Evolutionary conservation across 805 yeast genomes (phyloP).

Genomic region (Suhomyces sp.): DNA sequence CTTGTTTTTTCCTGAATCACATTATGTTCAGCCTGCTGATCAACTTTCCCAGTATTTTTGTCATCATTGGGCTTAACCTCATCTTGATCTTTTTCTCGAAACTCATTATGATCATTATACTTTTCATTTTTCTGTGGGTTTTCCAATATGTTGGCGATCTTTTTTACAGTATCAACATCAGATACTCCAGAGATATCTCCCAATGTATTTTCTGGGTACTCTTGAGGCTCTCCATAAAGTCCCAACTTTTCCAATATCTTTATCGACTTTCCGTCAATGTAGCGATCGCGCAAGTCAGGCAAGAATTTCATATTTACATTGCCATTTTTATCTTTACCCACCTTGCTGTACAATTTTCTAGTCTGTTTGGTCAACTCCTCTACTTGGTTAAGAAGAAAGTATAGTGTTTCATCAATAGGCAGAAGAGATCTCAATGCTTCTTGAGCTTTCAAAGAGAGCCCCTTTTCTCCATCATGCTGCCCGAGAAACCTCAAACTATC

Average conservation of each 20-base stretch:
- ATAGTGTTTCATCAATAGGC: slow-evolving; percentile 48
- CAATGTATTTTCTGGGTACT: neutral
- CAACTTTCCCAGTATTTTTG: neutral
- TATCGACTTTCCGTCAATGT: slow-evolving; percentile 37
- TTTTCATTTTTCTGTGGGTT: neutral
- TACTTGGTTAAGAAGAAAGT: slow-evolving; percentile 44
- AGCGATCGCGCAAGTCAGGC: slow-evolving; percentile 36
- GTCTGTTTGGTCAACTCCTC: slow-evolving; percentile 33
- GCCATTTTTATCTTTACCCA: slow-evolving; percentile 24
- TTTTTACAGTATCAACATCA: slow-evolving; percentile 7
- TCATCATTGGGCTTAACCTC: neutral
- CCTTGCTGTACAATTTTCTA: slow-evolving; percentile 22
- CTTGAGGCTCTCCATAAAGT: neutral
- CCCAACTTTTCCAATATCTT: slow-evolving; percentile 25
- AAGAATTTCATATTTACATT: slow-evolving; percentile 13
- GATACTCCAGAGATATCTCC: slow-evolving; percentile 21
- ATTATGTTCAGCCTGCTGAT: neutral
- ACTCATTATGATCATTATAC: too few relatives aligned
- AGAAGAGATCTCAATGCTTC: slow-evolving; percentile 32
- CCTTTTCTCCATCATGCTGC: slow-evolving; percentile 13
- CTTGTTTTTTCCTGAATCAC: neutral
- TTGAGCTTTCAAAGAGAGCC: slow-evolving; percentile 20
- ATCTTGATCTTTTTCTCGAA: neutral
- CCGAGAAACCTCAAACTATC: slow-evolving; percentile 26
- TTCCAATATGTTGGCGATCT: slow-evolving; percentile 1